Base-by-base conservation (phyloP, 805 yeast genomes). In the Yamadazyma scolyti region DNA sequence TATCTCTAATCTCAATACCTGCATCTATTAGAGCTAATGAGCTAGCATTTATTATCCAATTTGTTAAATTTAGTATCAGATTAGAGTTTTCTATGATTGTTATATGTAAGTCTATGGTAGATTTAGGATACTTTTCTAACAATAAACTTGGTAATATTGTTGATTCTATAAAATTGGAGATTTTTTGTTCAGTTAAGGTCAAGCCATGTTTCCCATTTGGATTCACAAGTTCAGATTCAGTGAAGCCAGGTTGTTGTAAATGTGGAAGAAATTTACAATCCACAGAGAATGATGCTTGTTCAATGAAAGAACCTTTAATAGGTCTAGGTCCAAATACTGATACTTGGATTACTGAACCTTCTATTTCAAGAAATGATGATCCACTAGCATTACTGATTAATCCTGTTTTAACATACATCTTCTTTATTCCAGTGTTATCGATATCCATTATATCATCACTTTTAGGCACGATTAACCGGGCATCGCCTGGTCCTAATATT, bases 321-420 rank as follows among this genome's bases (percentile, higher is more conserved):
- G 97, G 96, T 43, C 88, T 70, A 4, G 97, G 97, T 0, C 97
- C 97, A 56, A 79, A 84, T 0, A 90, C 79, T 4, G 87, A 71
- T 1, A 82, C 81, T 33, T 79, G 75, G 5, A 87, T 56, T 27
- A 78, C 72, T 16, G 74, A 73, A 16, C 74, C 68, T 19, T 75
- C 83, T 0, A 68, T 61, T 54, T 89, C 97, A 13, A 86, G 50
- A 43, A 82, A 84, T 2, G 94, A 73, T 13, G 95, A 86, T 3
- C 97, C 97, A 47, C 78, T 79, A 32, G 88, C 79, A 47, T 82
- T 82, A 20, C 75, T 69, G 20, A 83, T 69, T 20, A 79, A 59
- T 5, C 86, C 85, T 6, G 82, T 75, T 44, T 77, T 69, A 20
- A 81, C 56, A 58, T 71, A 86, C 25, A 80, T 63, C 37, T 58